A percentile compares a stretch with the other conserved stretches of the same genome.
phyloP scores from a whole-genome alignment of 2,329 filamentous ascomycete species.

The Fragosphaeria purpurea region DNA sequence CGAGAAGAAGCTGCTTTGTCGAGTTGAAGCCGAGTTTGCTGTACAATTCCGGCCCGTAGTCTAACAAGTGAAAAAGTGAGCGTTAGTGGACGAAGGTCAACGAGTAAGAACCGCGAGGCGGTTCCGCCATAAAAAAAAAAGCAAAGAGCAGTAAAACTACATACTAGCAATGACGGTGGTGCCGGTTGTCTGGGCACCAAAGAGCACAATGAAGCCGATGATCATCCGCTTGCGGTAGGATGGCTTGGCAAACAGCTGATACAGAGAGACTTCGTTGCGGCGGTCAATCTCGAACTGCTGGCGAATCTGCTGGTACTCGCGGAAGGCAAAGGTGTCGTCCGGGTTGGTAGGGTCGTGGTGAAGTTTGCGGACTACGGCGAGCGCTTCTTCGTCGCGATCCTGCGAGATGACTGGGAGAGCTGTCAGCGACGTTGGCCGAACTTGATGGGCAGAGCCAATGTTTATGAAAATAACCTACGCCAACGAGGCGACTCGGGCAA shows the following conservation, averaged over 20 bases:
- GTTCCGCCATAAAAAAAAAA: too few species aligned
- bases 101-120: too few species aligned
- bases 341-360: slow-evolving; percentile 38
- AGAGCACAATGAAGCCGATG: not conserved
- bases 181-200: not conserved
- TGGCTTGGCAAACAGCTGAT: not conserved
- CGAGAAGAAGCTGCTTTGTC: too few species aligned
- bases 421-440: too few species aligned
- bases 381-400: slow-evolving; percentile 15
- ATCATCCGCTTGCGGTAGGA: slow-evolving; percentile 1
- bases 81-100: too few species aligned
- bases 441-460: too few species aligned
- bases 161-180: slow-evolving; percentile 1
- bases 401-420: slow-evolving; percentile 11
- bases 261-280: not conserved
- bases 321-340: not conserved
- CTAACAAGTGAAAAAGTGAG: not conserved
- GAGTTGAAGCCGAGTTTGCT: not conserved
- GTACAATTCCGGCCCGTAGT: not conserved
- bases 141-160: too few species aligned
- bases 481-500: slow-evolving; percentile 18
- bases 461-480: not conserved
- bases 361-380: slow-evolving; percentile 15
- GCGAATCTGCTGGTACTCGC: not conserved
- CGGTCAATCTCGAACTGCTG: not conserved